Evolutionary conservation across 2,329 filamentous ascomycete genomes (phyloP), one percentile per base, ranked within the genome.

Genomic region (Monosporascus sp.): DNA sequence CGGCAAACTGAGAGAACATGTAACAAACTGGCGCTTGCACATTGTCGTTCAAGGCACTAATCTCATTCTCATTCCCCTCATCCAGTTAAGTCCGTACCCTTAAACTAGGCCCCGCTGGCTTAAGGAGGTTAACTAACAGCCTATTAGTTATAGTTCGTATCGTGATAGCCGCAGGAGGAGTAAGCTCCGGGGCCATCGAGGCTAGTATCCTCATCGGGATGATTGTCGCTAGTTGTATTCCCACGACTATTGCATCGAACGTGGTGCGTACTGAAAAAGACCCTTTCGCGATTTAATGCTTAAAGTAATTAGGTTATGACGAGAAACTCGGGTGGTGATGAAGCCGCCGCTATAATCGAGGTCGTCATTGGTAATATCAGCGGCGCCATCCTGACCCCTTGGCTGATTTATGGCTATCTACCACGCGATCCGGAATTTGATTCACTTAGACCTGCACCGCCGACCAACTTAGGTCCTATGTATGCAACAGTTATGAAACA

Each of bases 241-340:
- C 87, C 1, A 90, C 87, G 0, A 89, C 87, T 0, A 87, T 89
- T 61, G 80, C 84, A 7, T 88, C 83, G 46, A 89, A 89, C 65
- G 83, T 88, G 7, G 83, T 25, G 24, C 24, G 24, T 25, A 25
- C 3, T 25, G 7, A 25, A 25, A 25, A 25, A 2, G 6, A 25
- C 7, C 2, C 24, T 7, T 25, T 25, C 7, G 24, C 6, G 24
- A 25, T 25, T 7, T 25, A 25, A 7, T 7, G 24, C 24, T 25
- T 25, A 25, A 25, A 7, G 2, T 25, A 25, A 25, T 25, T 7
- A 25, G 24, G 24, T 89, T 41, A 89, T 89, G 85, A 89, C 87
- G 6, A 73, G 84, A 25, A 76, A 82, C 39, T 82, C 87, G 0
- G 82, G 85, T 38, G 87, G 87, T 5, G 87, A 89, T 59, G 81